A percentile compares a stretch with the other conserved stretches of the same genome.
phyloP scores from a whole-genome alignment of 208 protist species.

The Leishmania mexicana region DNA sequence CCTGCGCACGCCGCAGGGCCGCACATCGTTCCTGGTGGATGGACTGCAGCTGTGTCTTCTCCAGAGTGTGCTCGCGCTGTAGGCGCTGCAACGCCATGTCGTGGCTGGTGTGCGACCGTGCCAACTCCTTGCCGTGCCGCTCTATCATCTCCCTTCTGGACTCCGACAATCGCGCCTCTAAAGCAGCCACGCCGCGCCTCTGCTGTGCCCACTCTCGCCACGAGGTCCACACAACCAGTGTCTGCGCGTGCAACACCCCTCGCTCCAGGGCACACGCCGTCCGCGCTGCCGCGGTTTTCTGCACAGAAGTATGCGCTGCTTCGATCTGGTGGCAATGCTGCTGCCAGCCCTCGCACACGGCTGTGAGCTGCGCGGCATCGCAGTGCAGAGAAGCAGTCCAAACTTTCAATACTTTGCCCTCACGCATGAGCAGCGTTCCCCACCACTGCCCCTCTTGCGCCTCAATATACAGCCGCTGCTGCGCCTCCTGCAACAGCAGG shows the following conservation, averaged over 20 bases:
- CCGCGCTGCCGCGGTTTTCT: background rate
- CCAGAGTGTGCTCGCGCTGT: conserved; percentile 13
- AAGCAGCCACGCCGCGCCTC: background rate
- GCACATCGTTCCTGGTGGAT: conserved; percentile 29
- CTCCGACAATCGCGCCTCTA: background rate
- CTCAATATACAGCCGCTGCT: conserved; percentile 15
- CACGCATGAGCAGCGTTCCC: conserved; percentile 22
- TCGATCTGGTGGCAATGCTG: conserved; percentile 22
- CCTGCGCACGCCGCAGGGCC: conserved; percentile 17
- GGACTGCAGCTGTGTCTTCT: conserved; percentile 25
- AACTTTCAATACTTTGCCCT: conserved; percentile 19
- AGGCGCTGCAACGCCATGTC: conserved; percentile 4
- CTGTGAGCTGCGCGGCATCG: conserved; percentile 27
- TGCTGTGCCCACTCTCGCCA: conserved; percentile 14
- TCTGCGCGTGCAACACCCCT: conserved; percentile 15
- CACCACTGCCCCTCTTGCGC: conserved; percentile 21
- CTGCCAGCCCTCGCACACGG: conserved; percentile 38
- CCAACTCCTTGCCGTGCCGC: conserved; percentile 14
- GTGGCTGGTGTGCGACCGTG: conserved; percentile 7
- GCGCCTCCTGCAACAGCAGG: conserved; percentile 18
- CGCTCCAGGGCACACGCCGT: conserved; percentile 17
- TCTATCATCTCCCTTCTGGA: background rate
- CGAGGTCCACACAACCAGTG: background rate
- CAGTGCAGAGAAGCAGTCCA: conserved; percentile 12
- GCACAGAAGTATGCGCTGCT: background rate